These are phyloP conservation scores for Pseudogymnoascus sp. DNA, from an alignment of 2,329 filamentous ascomycete genomes.

Conservation along the genomic window DNA sequence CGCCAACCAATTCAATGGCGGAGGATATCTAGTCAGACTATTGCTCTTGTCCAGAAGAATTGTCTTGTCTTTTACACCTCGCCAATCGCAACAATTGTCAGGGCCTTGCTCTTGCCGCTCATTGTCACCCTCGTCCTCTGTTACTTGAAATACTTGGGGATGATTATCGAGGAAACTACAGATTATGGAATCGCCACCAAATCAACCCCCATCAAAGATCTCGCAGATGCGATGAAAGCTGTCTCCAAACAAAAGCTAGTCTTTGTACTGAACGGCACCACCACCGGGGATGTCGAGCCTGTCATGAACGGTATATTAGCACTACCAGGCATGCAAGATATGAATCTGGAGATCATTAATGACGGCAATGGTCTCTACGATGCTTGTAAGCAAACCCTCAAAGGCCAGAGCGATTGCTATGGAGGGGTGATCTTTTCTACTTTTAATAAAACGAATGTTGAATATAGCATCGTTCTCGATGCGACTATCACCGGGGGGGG, in stretches of 20 bases:
- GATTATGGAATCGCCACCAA: conserved; percentile 17
- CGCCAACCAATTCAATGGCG: conserved; percentile 10
- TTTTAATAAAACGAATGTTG: conserved; percentile 20
- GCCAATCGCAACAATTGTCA: conserved; percentile 17
- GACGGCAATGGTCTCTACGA: conserved; percentile 19
- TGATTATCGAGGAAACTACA: background rate
- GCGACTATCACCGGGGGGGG: background rate
- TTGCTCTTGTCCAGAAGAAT: conserved; percentile 22
- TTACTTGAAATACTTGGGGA: conserved; percentile 15
- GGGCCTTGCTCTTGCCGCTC: conserved; percentile 22
- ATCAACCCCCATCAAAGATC: conserved; percentile 16
- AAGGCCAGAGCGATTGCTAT: conserved; percentile 21
- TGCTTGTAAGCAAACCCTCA: conserved; percentile 19
- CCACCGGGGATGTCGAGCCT: conserved; percentile 15
- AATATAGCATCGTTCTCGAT: conserved; percentile 22
- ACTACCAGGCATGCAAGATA: conserved; percentile 14
- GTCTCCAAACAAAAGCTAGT: conserved; percentile 17
- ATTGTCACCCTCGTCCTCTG: conserved; percentile 20
- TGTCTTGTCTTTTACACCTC: conserved; percentile 22
- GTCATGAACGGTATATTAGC: conserved; percentile 18
- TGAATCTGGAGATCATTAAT: conserved; percentile 13
- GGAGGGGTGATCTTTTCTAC: conserved; percentile 20
- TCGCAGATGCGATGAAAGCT: conserved; percentile 17
- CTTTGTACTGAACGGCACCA: conserved; percentile 20
- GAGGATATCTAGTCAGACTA: conserved; percentile 21